Evolutionary conservation across 2,329 filamentous ascomycete genomes (phyloP).

Genomic region (Botryotinia narcissicola): DNA sequence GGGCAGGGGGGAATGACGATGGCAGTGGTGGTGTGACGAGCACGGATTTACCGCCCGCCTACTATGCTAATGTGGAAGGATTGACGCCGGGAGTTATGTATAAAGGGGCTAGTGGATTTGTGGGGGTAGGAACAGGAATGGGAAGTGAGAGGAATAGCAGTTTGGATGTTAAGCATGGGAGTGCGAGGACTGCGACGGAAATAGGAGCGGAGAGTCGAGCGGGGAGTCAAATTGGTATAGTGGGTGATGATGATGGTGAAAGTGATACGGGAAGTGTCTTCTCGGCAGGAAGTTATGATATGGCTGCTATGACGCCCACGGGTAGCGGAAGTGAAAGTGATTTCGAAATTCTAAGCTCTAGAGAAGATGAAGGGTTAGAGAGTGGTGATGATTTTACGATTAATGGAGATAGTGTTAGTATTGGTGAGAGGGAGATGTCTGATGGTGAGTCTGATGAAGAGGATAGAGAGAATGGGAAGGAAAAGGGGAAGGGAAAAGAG

Average conservation of each 20-base stretch:
- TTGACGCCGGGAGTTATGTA: conserved; percentile 6
- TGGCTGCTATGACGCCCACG: conserved; percentile 4
- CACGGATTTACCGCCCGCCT: conserved; percentile 38
- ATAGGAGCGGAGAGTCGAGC: neutral
- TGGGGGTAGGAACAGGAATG: neutral
- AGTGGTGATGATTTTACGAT: neutral
- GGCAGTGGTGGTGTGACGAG: conserved; percentile 50
- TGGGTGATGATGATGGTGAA: neutral
- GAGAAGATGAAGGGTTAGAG: neutral
- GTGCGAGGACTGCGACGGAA: neutral
- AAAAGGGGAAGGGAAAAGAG: neutral
- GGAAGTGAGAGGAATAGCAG: conserved; percentile 7
- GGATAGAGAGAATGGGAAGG: neutral
- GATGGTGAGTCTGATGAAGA: neutral
- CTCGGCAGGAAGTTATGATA: conserved; percentile 12
- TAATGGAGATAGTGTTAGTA: neutral
- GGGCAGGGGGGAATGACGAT: conserved; percentile 59
- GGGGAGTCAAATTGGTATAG: neutral
- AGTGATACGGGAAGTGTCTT: neutral
- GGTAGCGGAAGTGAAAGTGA: conserved; percentile 14
- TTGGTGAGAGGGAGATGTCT: neutral
- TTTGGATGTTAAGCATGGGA: conserved; percentile 7
- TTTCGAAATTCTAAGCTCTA: neutral
- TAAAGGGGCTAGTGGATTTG: conserved; percentile 7
- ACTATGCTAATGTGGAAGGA: neutral